These are phyloP conservation scores for Exophiala sideris DNA, from an alignment of 2,329 filamentous ascomycete genomes.

Conservation along the genomic window DNA sequence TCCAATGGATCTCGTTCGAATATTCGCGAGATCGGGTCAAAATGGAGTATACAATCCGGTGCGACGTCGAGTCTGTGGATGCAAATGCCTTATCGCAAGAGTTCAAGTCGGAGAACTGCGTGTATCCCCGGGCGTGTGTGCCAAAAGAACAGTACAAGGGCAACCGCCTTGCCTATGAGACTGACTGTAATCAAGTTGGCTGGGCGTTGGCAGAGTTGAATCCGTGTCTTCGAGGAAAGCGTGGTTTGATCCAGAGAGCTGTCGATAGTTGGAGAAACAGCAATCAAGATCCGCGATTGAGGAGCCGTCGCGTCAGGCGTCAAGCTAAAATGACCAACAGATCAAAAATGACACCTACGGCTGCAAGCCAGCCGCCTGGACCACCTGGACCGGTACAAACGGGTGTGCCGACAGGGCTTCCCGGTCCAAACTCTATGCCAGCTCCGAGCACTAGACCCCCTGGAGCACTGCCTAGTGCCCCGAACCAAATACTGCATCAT, in stretches of 20 bases:
- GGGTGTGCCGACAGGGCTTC: constrained; percentile 63
- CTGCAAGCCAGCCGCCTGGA: constrained; percentile 64
- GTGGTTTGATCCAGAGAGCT: constrained; percentile 91
- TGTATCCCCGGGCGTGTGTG: constrained; percentile 93
- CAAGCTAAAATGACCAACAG: constrained; percentile 95
- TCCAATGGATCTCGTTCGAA: constrained; percentile 98
- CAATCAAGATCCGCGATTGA: constrained; percentile 88
- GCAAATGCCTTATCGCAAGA: constrained; percentile 79
- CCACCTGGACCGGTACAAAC: constrained; percentile 59
- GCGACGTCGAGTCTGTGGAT: constrained; percentile 94
- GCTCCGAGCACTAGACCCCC: constrained; percentile 34
- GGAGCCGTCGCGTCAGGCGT: constrained; percentile 85
- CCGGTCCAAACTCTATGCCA: constrained; percentile 60
- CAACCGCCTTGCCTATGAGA: constrained; percentile 94
- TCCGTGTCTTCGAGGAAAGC: constrained; percentile 83
- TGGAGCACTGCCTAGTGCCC: constrained; percentile 67
- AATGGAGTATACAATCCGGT: constrained; percentile 99
- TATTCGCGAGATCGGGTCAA: constrained; percentile 96
- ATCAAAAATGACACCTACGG: constrained; percentile 63
- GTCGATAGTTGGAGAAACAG: constrained; percentile 99
- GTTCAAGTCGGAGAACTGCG: constrained; percentile 97
- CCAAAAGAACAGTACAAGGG: constrained; percentile 94
- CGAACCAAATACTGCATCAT: constrained; percentile 68
- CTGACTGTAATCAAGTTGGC: constrained; percentile 99
- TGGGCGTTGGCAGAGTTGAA: constrained; percentile 96